Evolutionary conservation across 441 rosid species (phyloP), one percentile per base, ranked within the genome.

Genomic region (Gossypium gossypioides): DNA sequence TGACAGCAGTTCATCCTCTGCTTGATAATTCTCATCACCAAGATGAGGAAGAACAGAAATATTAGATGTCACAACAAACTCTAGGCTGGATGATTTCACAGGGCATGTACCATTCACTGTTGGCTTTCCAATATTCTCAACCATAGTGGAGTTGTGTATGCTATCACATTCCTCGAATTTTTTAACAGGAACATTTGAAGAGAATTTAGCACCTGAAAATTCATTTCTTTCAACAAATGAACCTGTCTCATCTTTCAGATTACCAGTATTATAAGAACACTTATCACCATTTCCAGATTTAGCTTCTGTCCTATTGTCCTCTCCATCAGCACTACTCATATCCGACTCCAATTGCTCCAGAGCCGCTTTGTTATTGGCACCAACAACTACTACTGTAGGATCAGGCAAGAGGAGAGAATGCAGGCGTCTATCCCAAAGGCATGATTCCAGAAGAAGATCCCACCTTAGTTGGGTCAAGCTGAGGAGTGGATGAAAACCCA

Each of bases 371-470:
- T 75, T 81, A 71, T 59, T 55, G 71, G 81, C 77, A 79, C 75
- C 78, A 69, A 73, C 46, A 51, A 71, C 71, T 51, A 83, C 78
- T 69, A 77, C 68, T 21, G 82, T 80, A 75, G 85, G 82, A 81
- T 83, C 85, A 76, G 84, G 84, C 71, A 59, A 82, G 29, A 85
- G 80, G 32, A 96, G 84, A 10, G 92, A 87, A 77, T 88, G 84
- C 80, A 96, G 56, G 55, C 98, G 92, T 34, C 72, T 69, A 78
- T 91, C 87, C 99, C 99, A 96, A 67, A 90, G 75, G 75, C 65
- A 78, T 54, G 98, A 87, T 80, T 83, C 89, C 77, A 96, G 86
- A 77, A 90, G 78, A 77, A 96, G 92, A 73, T 90, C 92, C 99
- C 96, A 93, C 73, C 83, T 71, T 75, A 88, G 54, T 27, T 85